Evolutionary conservation across 2,329 filamentous ascomycete species (phyloP).

Genomic region (Westerdykella sp.): DNA sequence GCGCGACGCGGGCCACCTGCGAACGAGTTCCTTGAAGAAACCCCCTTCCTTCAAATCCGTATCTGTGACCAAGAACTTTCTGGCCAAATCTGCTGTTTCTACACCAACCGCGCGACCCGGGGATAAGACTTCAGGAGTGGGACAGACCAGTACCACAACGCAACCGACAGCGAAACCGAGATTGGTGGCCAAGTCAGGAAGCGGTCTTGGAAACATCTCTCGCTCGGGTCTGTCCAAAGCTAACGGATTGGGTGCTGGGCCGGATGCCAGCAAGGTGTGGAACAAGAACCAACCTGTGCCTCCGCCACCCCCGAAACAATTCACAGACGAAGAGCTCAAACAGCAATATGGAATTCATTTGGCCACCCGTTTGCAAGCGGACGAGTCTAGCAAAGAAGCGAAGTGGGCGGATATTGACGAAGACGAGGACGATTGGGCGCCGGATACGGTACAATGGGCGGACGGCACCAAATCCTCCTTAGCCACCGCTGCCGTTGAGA

Average conservation of each 20-base stretch:
- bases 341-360: conserved; percentile 83
- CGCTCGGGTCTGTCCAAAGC: conserved; percentile 50
- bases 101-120: conserved; percentile 46
- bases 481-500: conserved; percentile 50
- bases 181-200: conserved; percentile 68
- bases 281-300: conserved; percentile 79
- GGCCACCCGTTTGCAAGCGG: conserved; percentile 68
- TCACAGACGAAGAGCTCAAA: conserved; percentile 77
- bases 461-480: conserved; percentile 79
- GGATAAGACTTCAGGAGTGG: conserved; percentile 47
- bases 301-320: conserved; percentile 67
- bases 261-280: conserved; percentile 73
- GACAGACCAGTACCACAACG: conserved; percentile 42
- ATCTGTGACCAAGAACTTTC: conserved; percentile 77
- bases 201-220: conserved; percentile 50
- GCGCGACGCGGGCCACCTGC: conserved; percentile 54
- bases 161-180: conserved; percentile 58
- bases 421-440: conserved; percentile 81
- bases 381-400: conserved; percentile 65
- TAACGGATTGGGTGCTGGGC: conserved; percentile 54
- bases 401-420: conserved; percentile 91
- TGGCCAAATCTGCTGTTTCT: conserved; percentile 63
- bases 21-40: conserved; percentile 61
- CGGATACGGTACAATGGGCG: conserved; percentile 80
- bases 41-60: conserved; percentile 75